Evolutionary conservation across 2,329 filamentous ascomycete genomes (phyloP).

Genomic region (Trichoderma afroharzianum): DNA sequence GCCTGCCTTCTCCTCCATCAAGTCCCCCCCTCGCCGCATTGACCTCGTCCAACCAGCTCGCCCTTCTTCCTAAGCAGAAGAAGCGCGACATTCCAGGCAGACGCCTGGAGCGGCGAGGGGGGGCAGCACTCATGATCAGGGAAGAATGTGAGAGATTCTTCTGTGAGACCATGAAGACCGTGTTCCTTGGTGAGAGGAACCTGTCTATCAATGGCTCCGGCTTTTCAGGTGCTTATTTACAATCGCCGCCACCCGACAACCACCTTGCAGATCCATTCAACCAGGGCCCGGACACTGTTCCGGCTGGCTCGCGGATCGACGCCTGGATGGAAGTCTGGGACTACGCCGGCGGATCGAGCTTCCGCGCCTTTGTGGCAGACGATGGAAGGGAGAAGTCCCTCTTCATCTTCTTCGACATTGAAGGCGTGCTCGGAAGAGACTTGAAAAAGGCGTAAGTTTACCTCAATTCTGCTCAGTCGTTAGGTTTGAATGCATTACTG

Average conservation of each 20-base stretch:
- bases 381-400: slow-evolving; percentile 67
- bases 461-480: too few species aligned
- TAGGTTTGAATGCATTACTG: background rate
- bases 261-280: slow-evolving; percentile 37
- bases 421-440: slow-evolving; percentile 67
- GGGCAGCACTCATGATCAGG: slow-evolving; percentile 94
- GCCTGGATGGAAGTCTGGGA: slow-evolving; percentile 80
- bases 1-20: slow-evolving; percentile 78
- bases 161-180: slow-evolving; percentile 89
- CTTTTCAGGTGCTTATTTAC: slow-evolving; percentile 70
- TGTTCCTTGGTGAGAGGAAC: slow-evolving; percentile 95
- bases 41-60: slow-evolving; percentile 64
- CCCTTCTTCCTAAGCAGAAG: slow-evolving; percentile 56
- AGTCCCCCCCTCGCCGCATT: slow-evolving; percentile 84
- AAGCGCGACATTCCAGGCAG: slow-evolving; percentile 41
- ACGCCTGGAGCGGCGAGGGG: slow-evolving; percentile 63
- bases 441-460: slow-evolving; percentile 78
- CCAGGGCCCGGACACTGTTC: slow-evolving; percentile 26
- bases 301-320: slow-evolving; percentile 40
- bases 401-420: slow-evolving; percentile 80
- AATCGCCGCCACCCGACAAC: slow-evolving; percentile 53
- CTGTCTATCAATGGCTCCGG: slow-evolving; percentile 73
- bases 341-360: slow-evolving; percentile 77
- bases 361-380: slow-evolving; percentile 79
- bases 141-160: slow-evolving; percentile 99